phyloP scores from a whole-genome alignment of 2,329 filamentous ascomycete species.

The Aspergillus ustus region DNA sequence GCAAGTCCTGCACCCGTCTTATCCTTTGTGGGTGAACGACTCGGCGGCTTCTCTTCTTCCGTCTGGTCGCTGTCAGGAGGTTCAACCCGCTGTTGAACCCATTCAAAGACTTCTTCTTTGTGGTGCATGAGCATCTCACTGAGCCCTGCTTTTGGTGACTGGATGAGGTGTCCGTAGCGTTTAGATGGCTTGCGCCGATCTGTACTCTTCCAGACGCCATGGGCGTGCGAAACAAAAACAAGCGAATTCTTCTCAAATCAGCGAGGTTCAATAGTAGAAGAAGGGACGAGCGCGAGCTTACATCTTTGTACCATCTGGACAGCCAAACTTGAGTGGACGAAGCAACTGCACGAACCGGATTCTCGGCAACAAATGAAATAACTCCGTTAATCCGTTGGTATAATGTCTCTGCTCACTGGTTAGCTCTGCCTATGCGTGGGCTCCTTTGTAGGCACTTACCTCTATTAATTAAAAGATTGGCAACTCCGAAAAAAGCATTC shows the following conservation, averaged over 20 bases:
- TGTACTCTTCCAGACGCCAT: conserved; percentile 74
- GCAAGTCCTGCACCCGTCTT: conserved; percentile 13
- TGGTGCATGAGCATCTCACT: conserved; percentile 63
- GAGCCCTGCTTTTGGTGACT: conserved; percentile 51
- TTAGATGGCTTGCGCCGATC: conserved; percentile 61
- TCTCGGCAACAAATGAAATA: conserved; percentile 78
- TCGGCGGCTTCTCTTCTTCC: conserved; percentile 29
- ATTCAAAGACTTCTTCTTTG: conserved; percentile 53
- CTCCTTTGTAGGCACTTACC: conserved; percentile 53
- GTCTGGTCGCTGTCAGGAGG: conserved; percentile 31
- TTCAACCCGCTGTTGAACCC: conserved; percentile 48
- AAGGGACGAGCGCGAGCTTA: conserved; percentile 33
- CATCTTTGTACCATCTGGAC: conserved; percentile 79
- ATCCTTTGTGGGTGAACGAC: conserved; percentile 23
- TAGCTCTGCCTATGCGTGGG: conserved; percentile 11
- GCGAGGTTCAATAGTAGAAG: background rate
- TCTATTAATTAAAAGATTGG: conserved; percentile 77
- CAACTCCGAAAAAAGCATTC: conserved; percentile 82
- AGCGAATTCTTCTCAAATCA: conserved; percentile 62
- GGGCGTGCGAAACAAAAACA: conserved; percentile 76
- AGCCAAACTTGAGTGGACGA: conserved; percentile 72
- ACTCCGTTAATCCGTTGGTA: conserved; percentile 72
- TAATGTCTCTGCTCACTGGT: conserved; percentile 54
- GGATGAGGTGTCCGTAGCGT: conserved; percentile 60
- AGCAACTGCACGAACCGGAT: conserved; percentile 76